phyloP scores from a whole-genome alignment of 2,329 filamentous ascomycete species.

The Hypoxylon sp. region DNA sequence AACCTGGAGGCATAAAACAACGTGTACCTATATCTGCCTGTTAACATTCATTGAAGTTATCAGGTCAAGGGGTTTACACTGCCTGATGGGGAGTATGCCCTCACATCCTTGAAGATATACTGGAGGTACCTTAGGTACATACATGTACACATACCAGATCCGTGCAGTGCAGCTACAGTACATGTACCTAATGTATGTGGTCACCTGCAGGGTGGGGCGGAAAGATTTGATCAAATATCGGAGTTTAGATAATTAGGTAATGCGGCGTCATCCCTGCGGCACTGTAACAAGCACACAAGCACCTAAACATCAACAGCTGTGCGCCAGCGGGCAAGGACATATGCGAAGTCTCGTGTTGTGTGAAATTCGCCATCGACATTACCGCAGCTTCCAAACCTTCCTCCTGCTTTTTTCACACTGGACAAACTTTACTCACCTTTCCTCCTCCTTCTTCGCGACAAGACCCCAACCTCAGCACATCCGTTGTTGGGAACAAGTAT shows the following conservation, averaged over 20 bases:
- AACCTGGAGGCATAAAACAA: neutral
- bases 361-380: slow-evolving; percentile 31
- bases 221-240: slow-evolving; percentile 15
- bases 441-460: neutral
- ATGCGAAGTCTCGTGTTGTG: slow-evolving; percentile 25
- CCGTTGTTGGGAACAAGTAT: neutral
- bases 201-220: slow-evolving; percentile 3
- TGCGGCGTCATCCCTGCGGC: slow-evolving; percentile 40
- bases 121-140: slow-evolving; percentile 5
- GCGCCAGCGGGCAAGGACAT: slow-evolving; percentile 15
- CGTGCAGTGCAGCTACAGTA: no score
- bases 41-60: no score
- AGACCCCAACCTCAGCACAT: neutral
- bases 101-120: no score
- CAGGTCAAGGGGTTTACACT: no score
- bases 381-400: slow-evolving; percentile 8
- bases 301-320: slow-evolving; percentile 13
- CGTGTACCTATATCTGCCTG: slow-evolving; percentile 6
- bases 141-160: no score
- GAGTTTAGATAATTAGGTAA: slow-evolving; percentile 23
- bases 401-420: neutral
- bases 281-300: slow-evolving; percentile 9
- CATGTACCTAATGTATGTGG: no score
- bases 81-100: no score
- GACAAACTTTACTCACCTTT: slow-evolving; percentile 1